These are phyloP conservation scores for Cystobasidium sp. DNA, from an alignment of 1,284 basidiomycete genomes.

Conservation along the genomic window DNA sequence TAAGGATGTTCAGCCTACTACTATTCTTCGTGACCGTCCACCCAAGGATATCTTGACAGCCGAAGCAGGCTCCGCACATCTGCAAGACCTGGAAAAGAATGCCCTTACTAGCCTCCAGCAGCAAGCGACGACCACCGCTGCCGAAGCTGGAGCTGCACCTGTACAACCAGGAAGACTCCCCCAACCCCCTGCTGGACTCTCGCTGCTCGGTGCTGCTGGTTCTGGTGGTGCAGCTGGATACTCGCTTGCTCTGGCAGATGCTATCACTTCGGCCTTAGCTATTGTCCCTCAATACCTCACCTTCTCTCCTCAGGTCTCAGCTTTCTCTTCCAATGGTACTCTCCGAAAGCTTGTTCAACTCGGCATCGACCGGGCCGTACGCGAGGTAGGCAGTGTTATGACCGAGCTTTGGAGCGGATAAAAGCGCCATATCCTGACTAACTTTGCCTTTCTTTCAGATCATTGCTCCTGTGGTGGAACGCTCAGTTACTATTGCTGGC, in stretches of 20 bases:
- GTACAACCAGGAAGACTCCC: slow-evolving; percentile 26
- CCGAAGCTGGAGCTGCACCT: slow-evolving; percentile 10
- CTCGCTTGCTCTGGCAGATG: slow-evolving; percentile 57
- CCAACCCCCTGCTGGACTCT: slow-evolving; percentile 31
- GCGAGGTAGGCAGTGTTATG: slow-evolving; percentile 68
- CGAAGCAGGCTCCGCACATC: slow-evolving; percentile 53
- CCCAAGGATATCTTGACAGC: slow-evolving; percentile 47
- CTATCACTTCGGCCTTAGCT: slow-evolving; percentile 71
- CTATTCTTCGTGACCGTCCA: slow-evolving; percentile 68
- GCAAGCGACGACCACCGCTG: neutral
- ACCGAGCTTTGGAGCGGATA: no score
- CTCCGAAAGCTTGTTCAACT: slow-evolving; percentile 91
- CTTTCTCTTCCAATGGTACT: slow-evolving; percentile 73
- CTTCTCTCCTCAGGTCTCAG: slow-evolving; percentile 68
- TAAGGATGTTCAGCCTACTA: slow-evolving; percentile 81
- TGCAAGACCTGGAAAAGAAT: slow-evolving; percentile 51
- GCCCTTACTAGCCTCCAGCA: slow-evolving; percentile 40
- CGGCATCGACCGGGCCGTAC: slow-evolving; percentile 91
- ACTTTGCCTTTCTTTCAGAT: slow-evolving; percentile 63
- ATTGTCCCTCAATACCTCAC: slow-evolving; percentile 74
- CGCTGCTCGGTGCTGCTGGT: slow-evolving; percentile 33
- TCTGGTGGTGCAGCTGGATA: slow-evolving; percentile 50
- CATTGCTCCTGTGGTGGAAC: slow-evolving; percentile 94
- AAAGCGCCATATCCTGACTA: neutral
- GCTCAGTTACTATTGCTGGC: slow-evolving; percentile 98